A percentile compares a stretch with the other conserved stretches of the same genome.
These are phyloP conservation scores for Cercospora beticola DNA, from an alignment of 2,329 filamentous ascomycete genomes.

Conservation along the genomic window DNA sequence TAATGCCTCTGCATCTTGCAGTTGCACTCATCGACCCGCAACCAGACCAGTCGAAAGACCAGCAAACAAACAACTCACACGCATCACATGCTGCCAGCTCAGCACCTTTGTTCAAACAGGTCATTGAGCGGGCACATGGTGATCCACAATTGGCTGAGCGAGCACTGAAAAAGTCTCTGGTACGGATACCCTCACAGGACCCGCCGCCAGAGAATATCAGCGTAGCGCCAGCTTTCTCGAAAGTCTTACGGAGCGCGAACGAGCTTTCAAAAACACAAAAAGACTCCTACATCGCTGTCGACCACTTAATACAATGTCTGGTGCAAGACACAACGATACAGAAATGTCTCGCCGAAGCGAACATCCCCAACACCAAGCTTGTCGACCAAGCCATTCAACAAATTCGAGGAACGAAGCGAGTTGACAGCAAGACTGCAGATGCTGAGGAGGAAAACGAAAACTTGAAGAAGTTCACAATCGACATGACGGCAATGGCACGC, in stretches of 20 bases:
- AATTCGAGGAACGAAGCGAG: constrained; percentile 87
- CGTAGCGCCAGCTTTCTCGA: constrained; percentile 77
- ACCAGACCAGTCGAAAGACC: constrained; percentile 72
- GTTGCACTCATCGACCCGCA: constrained; percentile 76
- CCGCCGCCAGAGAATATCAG: constrained; percentile 87
- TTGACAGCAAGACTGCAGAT: constrained; percentile 95
- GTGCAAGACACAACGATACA: constrained; percentile 77
- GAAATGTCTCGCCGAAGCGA: constrained; percentile 74
- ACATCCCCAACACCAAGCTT: constrained; percentile 86
- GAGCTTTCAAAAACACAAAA: constrained; percentile 97
- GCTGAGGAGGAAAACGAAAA: constrained; percentile 92
- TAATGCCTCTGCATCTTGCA: constrained; percentile 86
- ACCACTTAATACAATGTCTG: constrained; percentile 86
- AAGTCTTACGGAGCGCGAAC: constrained; percentile 77
- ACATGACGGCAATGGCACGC: constrained; percentile 93
- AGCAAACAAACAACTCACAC: constrained; percentile 64
- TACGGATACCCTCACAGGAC: constrained; percentile 89
- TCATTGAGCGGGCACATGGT: constrained; percentile 88
- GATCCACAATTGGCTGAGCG: constrained; percentile 87
- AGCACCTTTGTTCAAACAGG: constrained; percentile 86
- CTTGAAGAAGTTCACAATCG: constrained; percentile 95
- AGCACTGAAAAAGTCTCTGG: constrained; percentile 84
- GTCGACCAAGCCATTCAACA: constrained; percentile 86
- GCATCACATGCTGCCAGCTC: constrained; percentile 61
- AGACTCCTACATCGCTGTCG: constrained; percentile 89